phyloP scores from a whole-genome alignment of 1,284 basidiomycete species.

The Rhodotorula sp. region DNA sequence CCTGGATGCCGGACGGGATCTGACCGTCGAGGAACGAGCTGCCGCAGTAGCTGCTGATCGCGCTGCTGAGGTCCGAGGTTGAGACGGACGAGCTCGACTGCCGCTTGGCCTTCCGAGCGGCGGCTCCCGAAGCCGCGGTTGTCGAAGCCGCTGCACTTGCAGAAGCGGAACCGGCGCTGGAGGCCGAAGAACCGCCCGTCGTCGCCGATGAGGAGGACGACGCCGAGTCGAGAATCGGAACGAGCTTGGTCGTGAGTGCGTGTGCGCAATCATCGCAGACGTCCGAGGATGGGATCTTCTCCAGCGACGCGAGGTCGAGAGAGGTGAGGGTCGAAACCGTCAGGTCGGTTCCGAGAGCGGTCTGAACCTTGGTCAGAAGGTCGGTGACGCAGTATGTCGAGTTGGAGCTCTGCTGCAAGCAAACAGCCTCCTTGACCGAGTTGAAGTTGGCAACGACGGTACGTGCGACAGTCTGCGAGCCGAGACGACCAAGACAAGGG shows the following conservation, averaged over 20 bases:
- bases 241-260: conserved; percentile 17
- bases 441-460: conserved; percentile 15
- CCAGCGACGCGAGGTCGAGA: conserved; percentile 10
- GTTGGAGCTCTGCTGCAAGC: conserved; percentile 28
- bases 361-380: conserved; percentile 15
- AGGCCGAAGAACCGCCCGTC: background rate
- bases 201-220: background rate
- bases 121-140: too few species aligned
- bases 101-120: too few species aligned
- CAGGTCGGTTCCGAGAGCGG: conserved; percentile 9
- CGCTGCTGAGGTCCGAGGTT: background rate
- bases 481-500: background rate
- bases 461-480: conserved; percentile 1
- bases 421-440: conserved; percentile 19
- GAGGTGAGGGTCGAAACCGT: conserved; percentile 13
- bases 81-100: background rate
- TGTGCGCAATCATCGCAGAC: conserved; percentile 37
- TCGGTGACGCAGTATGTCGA: conserved; percentile 31
- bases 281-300: conserved; percentile 4
- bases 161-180: too few species aligned
- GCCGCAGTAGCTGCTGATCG: conserved; percentile 8
- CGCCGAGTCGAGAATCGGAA: conserved; percentile 7
- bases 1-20: conserved; percentile 8
- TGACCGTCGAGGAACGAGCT: conserved; percentile 7
- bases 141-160: too few species aligned